These are phyloP conservation scores for Betula pendula DNA, from an alignment of 306 rosid genomes.

Conservation along the genomic window DNA sequence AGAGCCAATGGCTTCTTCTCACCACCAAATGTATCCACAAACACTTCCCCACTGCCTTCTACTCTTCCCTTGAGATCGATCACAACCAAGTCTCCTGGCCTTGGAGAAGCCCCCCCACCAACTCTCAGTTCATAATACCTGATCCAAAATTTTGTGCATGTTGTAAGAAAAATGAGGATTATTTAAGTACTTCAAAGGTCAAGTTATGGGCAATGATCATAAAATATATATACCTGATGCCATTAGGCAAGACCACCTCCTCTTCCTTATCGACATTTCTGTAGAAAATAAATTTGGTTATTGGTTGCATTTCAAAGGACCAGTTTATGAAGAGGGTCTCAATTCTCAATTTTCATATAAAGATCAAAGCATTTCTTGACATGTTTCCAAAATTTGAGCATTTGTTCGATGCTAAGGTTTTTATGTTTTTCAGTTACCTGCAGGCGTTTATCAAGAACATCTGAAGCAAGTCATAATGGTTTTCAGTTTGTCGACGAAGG, in stretches of 20 bases:
- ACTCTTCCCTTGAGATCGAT: conserved; percentile 67
- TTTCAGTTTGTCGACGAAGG: not conserved
- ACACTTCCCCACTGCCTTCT: conserved; percentile 55
- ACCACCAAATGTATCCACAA: conserved; percentile 74
- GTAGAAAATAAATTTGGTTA: conserved; percentile 26
- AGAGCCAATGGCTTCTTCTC: conserved; percentile 79
- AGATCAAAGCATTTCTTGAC: not conserved
- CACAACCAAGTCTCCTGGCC: conserved; percentile 81
- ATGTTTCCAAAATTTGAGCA: not conserved
- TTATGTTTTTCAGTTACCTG: not conserved
- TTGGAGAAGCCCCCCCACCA: conserved; percentile 71
- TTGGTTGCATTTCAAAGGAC: not conserved
- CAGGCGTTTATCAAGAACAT: not conserved
- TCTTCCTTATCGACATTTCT: conserved; percentile 64
- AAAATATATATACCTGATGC: conserved; percentile 60
- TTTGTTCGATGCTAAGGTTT: not conserved
- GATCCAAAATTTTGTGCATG: not conserved
- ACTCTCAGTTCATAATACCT: conserved; percentile 70
- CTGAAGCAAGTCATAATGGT: no score
- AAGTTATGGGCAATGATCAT: conserved; percentile 9
- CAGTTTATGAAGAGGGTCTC: not conserved
- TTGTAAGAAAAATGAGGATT: not conserved
- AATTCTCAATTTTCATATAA: not conserved
- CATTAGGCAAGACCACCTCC: conserved; percentile 78
- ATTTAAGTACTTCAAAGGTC: not conserved